Conservation (phyloP, 768 basidiomycete species). For the Collybiopsis luxurians region DNA sequence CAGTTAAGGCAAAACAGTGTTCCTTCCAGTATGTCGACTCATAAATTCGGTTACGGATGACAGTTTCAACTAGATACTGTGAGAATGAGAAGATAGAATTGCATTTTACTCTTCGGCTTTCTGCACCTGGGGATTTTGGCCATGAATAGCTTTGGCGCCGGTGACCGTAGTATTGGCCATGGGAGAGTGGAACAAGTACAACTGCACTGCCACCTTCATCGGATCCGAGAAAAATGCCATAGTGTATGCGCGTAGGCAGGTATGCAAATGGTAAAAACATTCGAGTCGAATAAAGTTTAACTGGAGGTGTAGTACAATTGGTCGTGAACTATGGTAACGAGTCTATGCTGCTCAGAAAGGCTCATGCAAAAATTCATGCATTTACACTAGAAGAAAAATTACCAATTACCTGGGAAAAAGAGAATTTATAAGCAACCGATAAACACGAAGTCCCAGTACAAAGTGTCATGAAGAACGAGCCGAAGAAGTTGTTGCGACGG, state of each 20-base stretch:
- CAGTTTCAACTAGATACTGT: conserved; percentile 92
- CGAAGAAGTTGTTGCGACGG: neutral
- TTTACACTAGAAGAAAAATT: neutral
- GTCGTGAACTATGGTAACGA: neutral
- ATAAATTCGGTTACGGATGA: conserved; percentile 95
- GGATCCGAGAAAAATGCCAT: neutral
- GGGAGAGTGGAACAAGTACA: neutral
- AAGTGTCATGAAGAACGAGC: neutral
- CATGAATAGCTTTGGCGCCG: conserved; percentile 89
- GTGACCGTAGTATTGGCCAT: conserved; percentile 47
- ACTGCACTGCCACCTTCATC: neutral
- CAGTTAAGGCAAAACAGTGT: conserved; percentile 95
- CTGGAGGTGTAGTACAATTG: too few species aligned
- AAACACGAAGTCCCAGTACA: neutral
- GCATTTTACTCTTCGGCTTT: neutral
- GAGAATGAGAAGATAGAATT: conserved; percentile 11
- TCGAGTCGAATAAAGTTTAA: too few species aligned
- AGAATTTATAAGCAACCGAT: neutral
- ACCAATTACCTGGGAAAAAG: neutral
- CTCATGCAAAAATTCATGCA: neutral
- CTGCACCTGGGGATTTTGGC: conserved; percentile 90
- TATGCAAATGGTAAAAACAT: too few species aligned
- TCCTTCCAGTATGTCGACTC: conserved; percentile 97
- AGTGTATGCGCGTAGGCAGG: too few species aligned
- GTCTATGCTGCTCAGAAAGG: neutral